A percentile compares a stretch with the other conserved stretches of the same genome.
Conservation (phyloP, 1,284 basidiomycete genomes). For the Singerocomus inundabilis region DNA sequence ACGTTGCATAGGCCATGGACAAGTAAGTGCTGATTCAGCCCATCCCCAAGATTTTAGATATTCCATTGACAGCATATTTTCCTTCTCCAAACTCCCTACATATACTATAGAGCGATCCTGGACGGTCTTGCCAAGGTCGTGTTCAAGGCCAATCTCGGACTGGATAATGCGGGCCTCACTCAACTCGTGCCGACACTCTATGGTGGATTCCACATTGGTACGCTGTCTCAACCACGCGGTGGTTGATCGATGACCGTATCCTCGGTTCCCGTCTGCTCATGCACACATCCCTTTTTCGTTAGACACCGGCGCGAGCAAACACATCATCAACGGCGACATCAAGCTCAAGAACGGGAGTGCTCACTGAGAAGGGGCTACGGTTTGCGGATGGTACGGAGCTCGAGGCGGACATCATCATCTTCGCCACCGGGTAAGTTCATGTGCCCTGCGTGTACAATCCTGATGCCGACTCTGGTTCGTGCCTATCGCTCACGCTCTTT, state of each 20-base stretch:
- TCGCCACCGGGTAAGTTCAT: slow-evolving; percentile 40
- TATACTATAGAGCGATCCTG: slow-evolving; percentile 29
- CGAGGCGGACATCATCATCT: slow-evolving; percentile 47
- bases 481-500: neutral
- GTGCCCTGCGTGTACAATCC: neutral
- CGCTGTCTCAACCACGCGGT: neutral
- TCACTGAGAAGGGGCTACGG: slow-evolving; percentile 36
- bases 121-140: slow-evolving; percentile 44
- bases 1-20: slow-evolving; percentile 25
- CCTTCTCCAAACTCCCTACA: neutral
- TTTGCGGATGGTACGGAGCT: slow-evolving; percentile 45
- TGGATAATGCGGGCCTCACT: slow-evolving; percentile 37
- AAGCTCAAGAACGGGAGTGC: slow-evolving; percentile 42
- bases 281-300: neutral
- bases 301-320: slow-evolving; percentile 40
- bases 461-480: neutral
- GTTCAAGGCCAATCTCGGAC: slow-evolving; percentile 43
- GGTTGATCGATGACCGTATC: neutral
- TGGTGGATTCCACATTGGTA: slow-evolving; percentile 45
- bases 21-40: slow-evolving; percentile 19
- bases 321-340: slow-evolving; percentile 44
- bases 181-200: slow-evolving; percentile 34
- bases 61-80: neutral
- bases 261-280: neutral
- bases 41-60: neutral